These are phyloP conservation scores for Nicotiana sylvestris DNA, from an alignment of 257 asterid genomes.

Conservation along the genomic window DNA sequence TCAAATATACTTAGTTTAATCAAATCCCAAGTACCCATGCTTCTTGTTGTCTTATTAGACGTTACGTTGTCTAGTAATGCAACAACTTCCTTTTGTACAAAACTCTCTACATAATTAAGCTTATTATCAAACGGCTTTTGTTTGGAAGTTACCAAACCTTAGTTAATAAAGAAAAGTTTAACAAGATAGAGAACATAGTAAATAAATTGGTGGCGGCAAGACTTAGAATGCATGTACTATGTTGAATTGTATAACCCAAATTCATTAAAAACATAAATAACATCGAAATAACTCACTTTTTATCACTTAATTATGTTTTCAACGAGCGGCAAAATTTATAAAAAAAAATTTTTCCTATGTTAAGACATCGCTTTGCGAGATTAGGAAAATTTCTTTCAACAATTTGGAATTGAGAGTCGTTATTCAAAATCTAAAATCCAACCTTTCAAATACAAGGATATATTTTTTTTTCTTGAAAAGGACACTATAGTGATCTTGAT, in stretches of 20 bases:
- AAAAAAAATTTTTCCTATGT: too few relatives aligned
- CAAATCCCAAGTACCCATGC: not conserved
- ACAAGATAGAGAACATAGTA: not conserved
- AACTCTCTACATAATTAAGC: not conserved
- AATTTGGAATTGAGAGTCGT: too few relatives aligned
- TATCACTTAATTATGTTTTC: too few relatives aligned
- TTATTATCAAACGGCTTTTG: not conserved
- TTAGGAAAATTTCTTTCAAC: too few relatives aligned
- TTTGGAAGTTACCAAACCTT: not conserved
- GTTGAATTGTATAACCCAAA: too few relatives aligned
- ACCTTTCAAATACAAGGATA: not conserved
- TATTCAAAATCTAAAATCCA: not conserved
- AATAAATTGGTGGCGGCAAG: too few relatives aligned
- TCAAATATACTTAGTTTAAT: not conserved
- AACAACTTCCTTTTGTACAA: not conserved
- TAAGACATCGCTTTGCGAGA: too few relatives aligned
- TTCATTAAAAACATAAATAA: too few relatives aligned
- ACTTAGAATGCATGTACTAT: too few relatives aligned
- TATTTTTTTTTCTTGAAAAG: not conserved
- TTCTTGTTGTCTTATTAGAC: not conserved
- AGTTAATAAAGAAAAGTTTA: not conserved
- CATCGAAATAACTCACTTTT: too few relatives aligned
- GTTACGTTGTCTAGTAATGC: not conserved
- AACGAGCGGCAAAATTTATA: too few relatives aligned
- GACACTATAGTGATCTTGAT: slow-evolving; percentile 18